phyloP scores from a whole-genome alignment of 257 asterid genomes.

The Nicotiana tabacum region DNA sequence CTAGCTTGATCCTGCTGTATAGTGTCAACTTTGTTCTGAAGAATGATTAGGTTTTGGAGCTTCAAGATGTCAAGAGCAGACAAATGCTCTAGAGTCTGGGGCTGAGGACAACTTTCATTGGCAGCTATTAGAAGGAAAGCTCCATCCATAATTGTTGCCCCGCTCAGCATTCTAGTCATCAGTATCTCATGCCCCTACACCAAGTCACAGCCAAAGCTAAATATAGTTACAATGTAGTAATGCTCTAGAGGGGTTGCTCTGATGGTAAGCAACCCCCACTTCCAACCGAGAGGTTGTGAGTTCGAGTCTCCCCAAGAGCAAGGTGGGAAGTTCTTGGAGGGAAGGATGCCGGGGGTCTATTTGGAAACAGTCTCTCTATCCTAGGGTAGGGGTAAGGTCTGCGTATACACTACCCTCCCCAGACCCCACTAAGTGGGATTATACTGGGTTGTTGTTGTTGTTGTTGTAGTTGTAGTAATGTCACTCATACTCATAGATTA shows the following conservation, averaged over 20 bases:
- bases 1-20: conserved; percentile 89
- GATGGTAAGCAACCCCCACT: too few relatives aligned
- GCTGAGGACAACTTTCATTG: conserved; percentile 89
- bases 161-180: conserved; percentile 96
- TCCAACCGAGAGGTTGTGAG: too few relatives aligned
- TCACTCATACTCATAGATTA: neutral
- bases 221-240: neutral
- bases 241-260: neutral
- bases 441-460: too few relatives aligned
- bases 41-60: conserved; percentile 76
- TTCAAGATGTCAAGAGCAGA: conserved; percentile 93
- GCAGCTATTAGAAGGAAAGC: conserved; percentile 91
- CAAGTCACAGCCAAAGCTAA: neutral
- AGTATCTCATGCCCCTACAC: conserved; percentile 88
- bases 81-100: conserved; percentile 90
- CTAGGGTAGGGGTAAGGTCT: too few relatives aligned
- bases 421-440: too few relatives aligned
- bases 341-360: too few relatives aligned
- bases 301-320: too few relatives aligned
- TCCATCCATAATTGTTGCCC: conserved; percentile 94
- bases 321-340: too few relatives aligned
- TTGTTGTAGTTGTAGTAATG: neutral
- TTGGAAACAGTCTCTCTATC: too few relatives aligned
- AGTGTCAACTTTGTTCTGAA: conserved; percentile 89
- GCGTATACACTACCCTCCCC: too few relatives aligned